Conservation (phyloP, 257 asterid genomes). For the Lithospermum erythrorhizon region DNA sequence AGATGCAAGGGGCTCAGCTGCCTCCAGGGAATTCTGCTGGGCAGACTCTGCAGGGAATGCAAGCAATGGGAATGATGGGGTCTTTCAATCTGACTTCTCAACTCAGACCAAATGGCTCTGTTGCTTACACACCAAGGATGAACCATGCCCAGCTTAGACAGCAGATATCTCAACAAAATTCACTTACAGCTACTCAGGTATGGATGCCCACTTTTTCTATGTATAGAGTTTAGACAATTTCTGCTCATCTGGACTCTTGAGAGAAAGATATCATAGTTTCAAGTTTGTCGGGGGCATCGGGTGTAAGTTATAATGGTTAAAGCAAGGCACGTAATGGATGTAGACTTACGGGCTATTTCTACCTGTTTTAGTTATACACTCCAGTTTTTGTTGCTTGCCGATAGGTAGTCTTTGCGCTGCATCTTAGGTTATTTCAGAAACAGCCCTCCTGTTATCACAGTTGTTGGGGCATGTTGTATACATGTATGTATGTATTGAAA, state of each 20-base stretch:
- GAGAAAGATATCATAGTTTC: not conserved
- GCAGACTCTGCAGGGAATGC: slow-evolving; percentile 68
- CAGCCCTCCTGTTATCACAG: too few relatives aligned
- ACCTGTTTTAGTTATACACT: too few relatives aligned
- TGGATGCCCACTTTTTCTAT: not conserved
- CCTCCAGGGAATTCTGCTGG: slow-evolving; percentile 71
- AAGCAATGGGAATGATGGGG: slow-evolving; percentile 67
- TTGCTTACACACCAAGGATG: slow-evolving; percentile 50
- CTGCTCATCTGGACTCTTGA: not conserved
- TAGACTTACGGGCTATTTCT: not conserved
- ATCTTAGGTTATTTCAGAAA: too few relatives aligned
- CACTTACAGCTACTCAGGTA: slow-evolving; percentile 65
- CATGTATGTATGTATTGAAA: not conserved
- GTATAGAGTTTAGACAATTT: not conserved
- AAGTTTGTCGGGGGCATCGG: not conserved
- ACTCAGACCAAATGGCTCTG: slow-evolving; percentile 54
- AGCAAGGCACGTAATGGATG: not conserved
- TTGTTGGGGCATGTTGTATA: too few relatives aligned
- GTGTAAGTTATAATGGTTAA: not conserved
- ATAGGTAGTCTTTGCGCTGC: too few relatives aligned
- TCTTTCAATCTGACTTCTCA: slow-evolving; percentile 56
- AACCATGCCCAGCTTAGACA: slow-evolving; percentile 55
- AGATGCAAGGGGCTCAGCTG: slow-evolving; percentile 76
- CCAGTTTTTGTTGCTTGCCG: not conserved
- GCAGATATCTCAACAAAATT: slow-evolving; percentile 63